Conservation (phyloP, 169 alveolate species). For the Neospora caninum region DNA sequence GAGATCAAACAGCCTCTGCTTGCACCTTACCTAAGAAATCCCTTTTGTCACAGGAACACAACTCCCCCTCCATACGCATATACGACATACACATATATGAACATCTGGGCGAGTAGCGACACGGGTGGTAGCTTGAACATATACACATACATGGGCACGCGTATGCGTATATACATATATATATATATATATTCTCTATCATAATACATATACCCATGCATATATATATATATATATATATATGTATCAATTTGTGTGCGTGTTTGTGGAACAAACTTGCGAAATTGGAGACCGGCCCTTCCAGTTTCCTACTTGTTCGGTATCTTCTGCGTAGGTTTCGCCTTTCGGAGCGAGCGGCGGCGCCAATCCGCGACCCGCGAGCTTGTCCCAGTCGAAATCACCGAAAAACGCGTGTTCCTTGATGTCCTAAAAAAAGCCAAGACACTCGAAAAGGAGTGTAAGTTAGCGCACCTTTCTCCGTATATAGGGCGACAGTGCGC, state of each 20-base stretch:
- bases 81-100: neutral
- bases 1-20: neutral
- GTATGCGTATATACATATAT: no score
- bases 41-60: neutral
- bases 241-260: neutral
- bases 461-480: no score
- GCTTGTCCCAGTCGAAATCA: constrained; percentile 89
- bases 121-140: no score
- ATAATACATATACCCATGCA: no score
- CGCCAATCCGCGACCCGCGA: constrained; percentile 84
- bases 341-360: constrained; percentile 87
- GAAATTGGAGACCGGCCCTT: neutral
- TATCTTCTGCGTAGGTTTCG: constrained; percentile 82
- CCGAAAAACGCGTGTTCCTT: constrained; percentile 72
- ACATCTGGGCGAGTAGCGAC: neutral
- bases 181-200: no score
- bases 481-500: no score
- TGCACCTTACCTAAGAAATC: no score
- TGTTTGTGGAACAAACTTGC: neutral
- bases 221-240: neutral
- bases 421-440: constrained; percentile 59
- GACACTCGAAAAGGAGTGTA: neutral
- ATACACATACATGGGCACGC: no score
- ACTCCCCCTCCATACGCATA: no score
- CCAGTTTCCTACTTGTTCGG: constrained; percentile 21